Conservation (phyloP, 257 asterid species). For the Primulina huaijiensis region DNA sequence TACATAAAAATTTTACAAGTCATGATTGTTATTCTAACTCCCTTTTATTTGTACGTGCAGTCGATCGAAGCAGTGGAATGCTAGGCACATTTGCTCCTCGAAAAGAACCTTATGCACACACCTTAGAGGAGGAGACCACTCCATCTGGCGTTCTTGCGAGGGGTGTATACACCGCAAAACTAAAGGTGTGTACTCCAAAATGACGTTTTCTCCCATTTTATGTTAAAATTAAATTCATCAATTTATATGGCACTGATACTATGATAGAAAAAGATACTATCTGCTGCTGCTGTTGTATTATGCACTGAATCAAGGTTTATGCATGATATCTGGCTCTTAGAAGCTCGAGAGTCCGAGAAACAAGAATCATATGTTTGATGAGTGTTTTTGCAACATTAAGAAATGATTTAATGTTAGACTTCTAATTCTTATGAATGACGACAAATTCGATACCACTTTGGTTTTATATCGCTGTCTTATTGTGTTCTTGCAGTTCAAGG, state of each 20-base stretch:
- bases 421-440: not conserved
- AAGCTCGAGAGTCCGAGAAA: not conserved
- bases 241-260: not conserved
- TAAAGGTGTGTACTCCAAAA: conserved; percentile 42
- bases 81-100: conserved; percentile 81
- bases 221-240: too few species aligned
- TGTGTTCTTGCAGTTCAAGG: conserved; percentile 53
- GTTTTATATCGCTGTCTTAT: conserved; percentile 16
- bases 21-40: not conserved
- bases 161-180: conserved; percentile 64
- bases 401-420: not conserved
- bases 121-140: conserved; percentile 70
- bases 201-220: not conserved
- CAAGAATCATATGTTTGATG: not conserved
- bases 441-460: not conserved
- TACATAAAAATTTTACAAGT: not conserved
- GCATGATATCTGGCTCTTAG: not conserved
- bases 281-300: not conserved
- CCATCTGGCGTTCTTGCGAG: conserved; percentile 80
- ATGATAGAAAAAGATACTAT: not conserved
- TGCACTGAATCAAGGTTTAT: not conserved
- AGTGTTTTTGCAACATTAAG: not conserved
- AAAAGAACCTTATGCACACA: conserved; percentile 52
- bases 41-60: conserved; percentile 35
- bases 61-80: conserved; percentile 75